Evolutionary conservation across 805 yeast genomes (phyloP).

Genomic region (Candida ficus): DNA sequence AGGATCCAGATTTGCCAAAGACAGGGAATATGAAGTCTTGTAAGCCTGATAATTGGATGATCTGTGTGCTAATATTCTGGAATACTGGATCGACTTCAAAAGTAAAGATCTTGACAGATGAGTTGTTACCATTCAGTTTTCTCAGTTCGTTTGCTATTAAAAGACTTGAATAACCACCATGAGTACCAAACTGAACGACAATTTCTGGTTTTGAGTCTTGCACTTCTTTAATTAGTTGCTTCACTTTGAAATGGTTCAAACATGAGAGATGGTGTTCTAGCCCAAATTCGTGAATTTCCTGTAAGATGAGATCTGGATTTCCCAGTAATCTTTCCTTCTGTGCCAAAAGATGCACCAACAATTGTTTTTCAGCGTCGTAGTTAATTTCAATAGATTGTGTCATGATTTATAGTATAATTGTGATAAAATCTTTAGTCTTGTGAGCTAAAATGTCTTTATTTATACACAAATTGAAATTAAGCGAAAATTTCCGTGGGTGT

Average conservation of each 20-base stretch:
- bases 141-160: conserved; percentile 14
- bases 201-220: conserved; percentile 12
- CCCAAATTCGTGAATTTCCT: conserved; percentile 13
- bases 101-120: conserved; percentile 13
- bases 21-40: conserved; percentile 12
- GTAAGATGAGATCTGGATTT: conserved; percentile 14
- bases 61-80: conserved; percentile 8
- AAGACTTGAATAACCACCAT: conserved; percentile 17
- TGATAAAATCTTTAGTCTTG: background rate
- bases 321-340: conserved; percentile 7
- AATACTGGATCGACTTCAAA: conserved; percentile 16
- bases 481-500: background rate
- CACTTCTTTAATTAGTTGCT: conserved; percentile 4
- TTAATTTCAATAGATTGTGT: background rate
- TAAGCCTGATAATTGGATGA: conserved; percentile 19
- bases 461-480: background rate
- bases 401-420: too few species aligned
- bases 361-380: background rate
- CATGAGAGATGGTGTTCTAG: background rate
- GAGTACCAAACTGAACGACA: conserved; percentile 20
- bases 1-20: conserved; percentile 13
- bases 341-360: conserved; percentile 7
- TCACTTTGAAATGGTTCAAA: conserved; percentile 10
- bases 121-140: conserved; percentile 3
- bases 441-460: background rate